phyloP scores from a whole-genome alignment of 2,329 filamentous ascomycete genomes.

The Exophiala sp. region DNA sequence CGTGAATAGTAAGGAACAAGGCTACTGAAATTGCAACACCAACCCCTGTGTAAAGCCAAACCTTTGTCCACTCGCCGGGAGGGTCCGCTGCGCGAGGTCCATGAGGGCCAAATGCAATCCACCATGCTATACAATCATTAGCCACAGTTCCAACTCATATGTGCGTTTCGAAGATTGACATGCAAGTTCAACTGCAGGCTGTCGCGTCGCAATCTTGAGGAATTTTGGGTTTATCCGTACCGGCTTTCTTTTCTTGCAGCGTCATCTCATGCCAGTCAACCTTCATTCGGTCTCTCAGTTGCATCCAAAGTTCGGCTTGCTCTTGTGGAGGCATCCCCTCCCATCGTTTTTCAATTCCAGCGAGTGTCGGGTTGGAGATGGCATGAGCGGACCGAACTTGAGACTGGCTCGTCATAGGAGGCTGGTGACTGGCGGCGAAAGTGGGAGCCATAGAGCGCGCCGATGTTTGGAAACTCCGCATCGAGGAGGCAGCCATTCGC shows the following conservation, averaged over 20 bases:
- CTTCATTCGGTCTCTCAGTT: conserved; percentile 97
- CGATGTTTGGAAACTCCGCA: conserved; percentile 27
- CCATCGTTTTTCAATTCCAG: conserved; percentile 99
- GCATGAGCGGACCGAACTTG: conserved; percentile 68
- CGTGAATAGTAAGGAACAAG: conserved; percentile 69
- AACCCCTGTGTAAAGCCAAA: conserved; percentile 68
- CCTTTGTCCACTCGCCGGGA: conserved; percentile 77
- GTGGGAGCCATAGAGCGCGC: conserved; percentile 39
- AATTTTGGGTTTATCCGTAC: conserved; percentile 58
- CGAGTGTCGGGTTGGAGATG: conserved; percentile 95
- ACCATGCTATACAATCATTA: conserved; percentile 68
- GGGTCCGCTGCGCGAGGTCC: conserved; percentile 81
- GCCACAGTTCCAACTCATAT: conserved; percentile 19
- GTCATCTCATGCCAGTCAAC: conserved; percentile 94
- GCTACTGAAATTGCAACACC: conserved; percentile 65
- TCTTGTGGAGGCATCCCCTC: conserved; percentile 96
- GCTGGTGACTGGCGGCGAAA: conserved; percentile 34
- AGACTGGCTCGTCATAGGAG: conserved; percentile 40
- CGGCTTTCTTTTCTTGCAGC: conserved; percentile 96
- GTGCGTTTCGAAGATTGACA: not conserved
- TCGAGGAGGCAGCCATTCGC: conserved; percentile 13
- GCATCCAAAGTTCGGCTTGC: conserved; percentile 99
- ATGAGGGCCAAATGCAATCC: conserved; percentile 96
- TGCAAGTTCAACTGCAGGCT: not conserved
- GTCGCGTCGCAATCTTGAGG: not conserved